phyloP scores from a whole-genome alignment of 768 basidiomycete species.

The Symmetrospora coprosmae region DNA sequence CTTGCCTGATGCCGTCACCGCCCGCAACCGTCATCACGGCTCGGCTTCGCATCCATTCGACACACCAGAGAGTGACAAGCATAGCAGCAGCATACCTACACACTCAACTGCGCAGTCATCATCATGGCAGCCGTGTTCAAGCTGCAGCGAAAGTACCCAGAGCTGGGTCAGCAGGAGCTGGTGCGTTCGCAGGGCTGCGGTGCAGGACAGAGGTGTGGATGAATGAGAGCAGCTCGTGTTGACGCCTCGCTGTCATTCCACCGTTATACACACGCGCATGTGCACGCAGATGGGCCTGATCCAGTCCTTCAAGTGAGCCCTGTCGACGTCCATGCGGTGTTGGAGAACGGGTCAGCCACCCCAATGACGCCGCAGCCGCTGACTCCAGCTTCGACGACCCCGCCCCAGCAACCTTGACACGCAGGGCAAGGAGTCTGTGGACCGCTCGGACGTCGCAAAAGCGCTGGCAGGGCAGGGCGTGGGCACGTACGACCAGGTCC shows the following conservation, averaged over 20 bases:
- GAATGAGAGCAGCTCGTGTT: not conserved
- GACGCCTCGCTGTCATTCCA: not conserved
- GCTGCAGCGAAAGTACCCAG: constrained; percentile 12
- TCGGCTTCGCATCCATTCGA: no score
- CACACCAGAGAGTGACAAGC: no score
- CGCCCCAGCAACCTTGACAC: not conserved
- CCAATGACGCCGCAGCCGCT: constrained; percentile 21
- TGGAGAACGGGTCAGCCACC: not conserved
- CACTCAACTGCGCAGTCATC: not conserved
- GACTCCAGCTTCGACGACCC: constrained; percentile 5
- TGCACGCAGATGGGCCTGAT: constrained; percentile 60
- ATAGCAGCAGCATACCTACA: no score
- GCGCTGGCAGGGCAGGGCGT: not conserved
- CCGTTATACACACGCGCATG: not conserved
- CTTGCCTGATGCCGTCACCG: no score
- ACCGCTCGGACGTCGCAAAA: constrained; percentile 24
- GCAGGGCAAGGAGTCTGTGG: constrained; percentile 34
- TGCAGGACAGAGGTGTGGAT: not conserved
- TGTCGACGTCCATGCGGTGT: not conserved
- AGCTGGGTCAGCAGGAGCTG: constrained; percentile 17
- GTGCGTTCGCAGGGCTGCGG: not conserved
- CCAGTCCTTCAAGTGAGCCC: constrained; percentile 82
- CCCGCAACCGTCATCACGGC: no score
- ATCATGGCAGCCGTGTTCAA: constrained; percentile 18
- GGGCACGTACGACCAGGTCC: constrained; percentile 67